Evolutionary conservation across 2,329 filamentous ascomycete genomes (phyloP).

Genomic region (Exophiala calicioides): DNA sequence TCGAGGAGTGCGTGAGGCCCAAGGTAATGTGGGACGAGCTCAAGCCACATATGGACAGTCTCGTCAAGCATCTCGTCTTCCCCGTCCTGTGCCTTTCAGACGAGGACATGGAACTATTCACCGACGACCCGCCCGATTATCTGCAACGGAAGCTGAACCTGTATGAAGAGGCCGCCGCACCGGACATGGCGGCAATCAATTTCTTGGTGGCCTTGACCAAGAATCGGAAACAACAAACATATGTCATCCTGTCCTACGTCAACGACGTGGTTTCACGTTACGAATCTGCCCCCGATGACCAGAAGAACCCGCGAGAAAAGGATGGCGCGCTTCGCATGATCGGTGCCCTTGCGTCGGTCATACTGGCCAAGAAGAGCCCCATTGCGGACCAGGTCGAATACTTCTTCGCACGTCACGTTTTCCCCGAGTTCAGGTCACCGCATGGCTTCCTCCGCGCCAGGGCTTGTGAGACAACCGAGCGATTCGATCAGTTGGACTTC

Average conservation of each 20-base stretch:
- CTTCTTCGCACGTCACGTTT: constrained; percentile 97
- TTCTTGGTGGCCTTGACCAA: constrained; percentile 95
- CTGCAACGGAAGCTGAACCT: constrained; percentile 96
- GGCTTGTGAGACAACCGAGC: constrained; percentile 95
- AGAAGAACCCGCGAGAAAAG: constrained; percentile 94
- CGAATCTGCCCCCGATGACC: constrained; percentile 76
- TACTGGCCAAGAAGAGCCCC: constrained; percentile 95
- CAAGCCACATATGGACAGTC: constrained; percentile 87
- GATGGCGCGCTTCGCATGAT: constrained; percentile 97
- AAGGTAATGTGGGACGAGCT: constrained; percentile 96
- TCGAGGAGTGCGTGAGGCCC: constrained; percentile 96
- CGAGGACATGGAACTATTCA: constrained; percentile 90
- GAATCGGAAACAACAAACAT: constrained; percentile 91
- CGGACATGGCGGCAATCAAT: constrained; percentile 93
- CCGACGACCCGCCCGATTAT: constrained; percentile 93
- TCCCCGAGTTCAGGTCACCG: constrained; percentile 91
- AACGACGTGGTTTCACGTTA: constrained; percentile 94
- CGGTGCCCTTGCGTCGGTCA: constrained; percentile 87
- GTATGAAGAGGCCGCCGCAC: constrained; percentile 93
- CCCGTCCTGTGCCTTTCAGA: constrained; percentile 89
- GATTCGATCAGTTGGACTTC: constrained; percentile 96
- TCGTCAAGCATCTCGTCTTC: constrained; percentile 94
- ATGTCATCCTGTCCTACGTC: constrained; percentile 90
- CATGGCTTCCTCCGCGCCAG: constrained; percentile 91
- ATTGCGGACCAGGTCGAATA: constrained; percentile 98